Base-by-base conservation (phyloP, 441 rosid species). In the Pelargonium myrrhifolium region DNA sequence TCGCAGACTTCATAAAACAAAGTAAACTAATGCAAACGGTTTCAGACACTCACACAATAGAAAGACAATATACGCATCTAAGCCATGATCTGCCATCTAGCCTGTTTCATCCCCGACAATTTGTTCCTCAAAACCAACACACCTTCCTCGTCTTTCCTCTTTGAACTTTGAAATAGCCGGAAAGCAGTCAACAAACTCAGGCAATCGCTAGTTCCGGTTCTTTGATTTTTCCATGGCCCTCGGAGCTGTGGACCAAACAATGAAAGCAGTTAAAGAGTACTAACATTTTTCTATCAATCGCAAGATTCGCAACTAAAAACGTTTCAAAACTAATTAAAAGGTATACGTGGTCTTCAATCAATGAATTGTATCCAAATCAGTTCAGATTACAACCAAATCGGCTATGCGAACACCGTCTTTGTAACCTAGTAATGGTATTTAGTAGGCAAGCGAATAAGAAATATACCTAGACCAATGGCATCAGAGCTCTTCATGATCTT, bases 401-500 rank as follows among this genome's bases (percentile, higher is more conserved):
- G n/a, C n/a, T n/a, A n/a, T n/a, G n/a, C n/a, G n/a, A n/a, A n/a
- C n/a, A n/a, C n/a, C n/a, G n/a, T n/a, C n/a, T n/a, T n/a, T n/a
- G n/a, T n/a, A n/a, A n/a, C 26, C 26, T 24, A 24, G 2, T 24
- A 24, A 24, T 24, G 26, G 26, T 24, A 39, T 49, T 49, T 3
- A 2, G 17, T 14, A 14, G 20, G 55, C 4, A n/a, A 11, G 12
- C n/a, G 55, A 49, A 49, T 45, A 5, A 45, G 61, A 75, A 72
- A 68, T 82, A 8, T 47, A 89, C 97, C 97, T 72, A 92, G 87
- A 17, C 97, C 97, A 74, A 89, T 92, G 20, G 96, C 89, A 83
- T 92, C 96, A 59, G 91, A 81, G 22, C 97, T 84, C 78, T 87
- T 92, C 96, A 92, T 92, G 73, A 92, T 92, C 86, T 87, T 92